These are phyloP conservation scores for Psilocybe sp. DNA, from an alignment of 768 basidiomycete genomes.

Conservation along the genomic window DNA sequence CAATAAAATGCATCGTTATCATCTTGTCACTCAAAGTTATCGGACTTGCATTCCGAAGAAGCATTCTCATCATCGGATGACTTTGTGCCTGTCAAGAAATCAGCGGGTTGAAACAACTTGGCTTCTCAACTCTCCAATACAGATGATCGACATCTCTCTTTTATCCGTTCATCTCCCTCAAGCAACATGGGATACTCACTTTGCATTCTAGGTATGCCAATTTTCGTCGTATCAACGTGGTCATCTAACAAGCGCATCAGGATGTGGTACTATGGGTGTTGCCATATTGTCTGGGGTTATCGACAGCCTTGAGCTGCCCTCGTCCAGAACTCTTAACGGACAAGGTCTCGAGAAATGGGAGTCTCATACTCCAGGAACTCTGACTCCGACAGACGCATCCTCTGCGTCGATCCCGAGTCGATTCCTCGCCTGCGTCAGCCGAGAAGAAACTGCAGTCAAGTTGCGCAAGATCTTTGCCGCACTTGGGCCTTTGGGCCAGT, in stretches of 20 bases:
- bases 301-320: slow-evolving; percentile 62
- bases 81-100: not conserved
- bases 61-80: not conserved
- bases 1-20: not conserved
- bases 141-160: slow-evolving; percentile 4
- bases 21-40: not conserved
- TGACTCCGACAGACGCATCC: slow-evolving; percentile 41
- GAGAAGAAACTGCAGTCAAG: slow-evolving; percentile 69
- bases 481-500: slow-evolving; percentile 56
- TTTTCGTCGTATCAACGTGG: slow-evolving; percentile 8
- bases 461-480: slow-evolving; percentile 59
- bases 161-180: not conserved
- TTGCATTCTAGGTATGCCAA: slow-evolving; percentile 68
- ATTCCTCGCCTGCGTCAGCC: slow-evolving; percentile 86
- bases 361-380: slow-evolving; percentile 30
- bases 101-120: not conserved
- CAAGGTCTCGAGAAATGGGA: slow-evolving; percentile 31
- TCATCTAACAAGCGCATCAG: slow-evolving; percentile 35
- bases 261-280: slow-evolving; percentile 98
- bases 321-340: slow-evolving; percentile 20
- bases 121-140: not conserved
- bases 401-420: slow-evolving; percentile 74
- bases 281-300: slow-evolving; percentile 93
- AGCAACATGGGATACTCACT: slow-evolving; percentile 87
- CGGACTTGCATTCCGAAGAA: not conserved